phyloP scores from a whole-genome alignment of 2,329 filamentous ascomycete genomes.

The Zasmidium cellare region DNA sequence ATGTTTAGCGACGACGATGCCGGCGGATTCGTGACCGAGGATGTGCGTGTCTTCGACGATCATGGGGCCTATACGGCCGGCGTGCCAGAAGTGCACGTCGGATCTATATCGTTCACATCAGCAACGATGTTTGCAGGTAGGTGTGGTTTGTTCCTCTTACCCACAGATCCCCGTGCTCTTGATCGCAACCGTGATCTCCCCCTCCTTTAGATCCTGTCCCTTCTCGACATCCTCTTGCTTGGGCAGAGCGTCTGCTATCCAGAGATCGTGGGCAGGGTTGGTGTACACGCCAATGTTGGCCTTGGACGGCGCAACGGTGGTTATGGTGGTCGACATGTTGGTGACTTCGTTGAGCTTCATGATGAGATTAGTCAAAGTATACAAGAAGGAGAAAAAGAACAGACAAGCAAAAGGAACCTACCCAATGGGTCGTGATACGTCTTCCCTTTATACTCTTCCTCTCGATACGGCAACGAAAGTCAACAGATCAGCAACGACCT shows the following conservation, averaged over 20 bases:
- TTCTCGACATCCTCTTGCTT: slow-evolving; percentile 71
- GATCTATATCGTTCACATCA: slow-evolving; percentile 57
- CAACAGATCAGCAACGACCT: not conserved
- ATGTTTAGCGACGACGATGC: slow-evolving; percentile 76
- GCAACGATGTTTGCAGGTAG: not conserved
- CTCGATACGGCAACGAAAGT: not conserved
- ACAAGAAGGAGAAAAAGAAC: not conserved
- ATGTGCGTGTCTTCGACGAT: slow-evolving; percentile 86
- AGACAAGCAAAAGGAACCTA: not conserved
- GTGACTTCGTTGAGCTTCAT: slow-evolving; percentile 2
- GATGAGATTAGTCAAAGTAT: not conserved
- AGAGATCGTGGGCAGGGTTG: slow-evolving; percentile 87
- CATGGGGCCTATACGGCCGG: slow-evolving; percentile 94
- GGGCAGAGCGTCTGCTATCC: slow-evolving; percentile 78
- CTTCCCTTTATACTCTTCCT: not conserved
- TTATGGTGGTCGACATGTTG: slow-evolving; percentile 19
- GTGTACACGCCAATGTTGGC: slow-evolving; percentile 95
- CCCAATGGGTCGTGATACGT: not conserved
- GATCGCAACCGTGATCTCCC: slow-evolving; percentile 84
- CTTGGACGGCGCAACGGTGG: slow-evolving; percentile 58
- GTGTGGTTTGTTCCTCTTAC: slow-evolving; percentile 47
- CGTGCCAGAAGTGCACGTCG: slow-evolving; percentile 97
- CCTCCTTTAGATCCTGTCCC: slow-evolving; percentile 68
- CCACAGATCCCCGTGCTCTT: slow-evolving; percentile 97
- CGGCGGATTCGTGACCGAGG: slow-evolving; percentile 90